Conservation (phyloP, 1,284 basidiomycete species). For the Thelephora terrestris region DNA sequence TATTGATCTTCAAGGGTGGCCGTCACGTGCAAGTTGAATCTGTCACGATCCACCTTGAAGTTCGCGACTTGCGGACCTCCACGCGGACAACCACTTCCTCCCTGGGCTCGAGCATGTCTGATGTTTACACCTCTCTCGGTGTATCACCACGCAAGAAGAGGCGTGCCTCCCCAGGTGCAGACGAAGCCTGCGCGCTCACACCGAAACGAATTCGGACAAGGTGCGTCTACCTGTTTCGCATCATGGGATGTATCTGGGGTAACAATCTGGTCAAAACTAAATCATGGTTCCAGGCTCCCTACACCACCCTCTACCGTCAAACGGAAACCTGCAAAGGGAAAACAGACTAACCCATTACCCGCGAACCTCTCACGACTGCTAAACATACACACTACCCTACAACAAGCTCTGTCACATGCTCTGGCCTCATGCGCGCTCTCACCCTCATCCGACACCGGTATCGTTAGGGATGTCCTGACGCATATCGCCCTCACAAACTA, state of each 20-base stretch:
- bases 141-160: slow-evolving; percentile 58
- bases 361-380: slow-evolving; percentile 48
- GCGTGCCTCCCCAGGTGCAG: slow-evolving; percentile 34
- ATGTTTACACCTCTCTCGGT: slow-evolving; percentile 47
- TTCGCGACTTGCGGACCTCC: too few relatives aligned
- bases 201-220: slow-evolving; percentile 57
- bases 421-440: slow-evolving; percentile 70
- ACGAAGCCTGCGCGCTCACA: slow-evolving; percentile 44
- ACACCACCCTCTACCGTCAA: slow-evolving; percentile 42
- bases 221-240: slow-evolving; percentile 28
- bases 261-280: not conserved
- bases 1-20: too few relatives aligned
- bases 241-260: not conserved
- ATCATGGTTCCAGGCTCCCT: slow-evolving; percentile 32
- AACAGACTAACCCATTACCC: slow-evolving; percentile 34
- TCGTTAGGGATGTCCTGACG: slow-evolving; percentile 69
- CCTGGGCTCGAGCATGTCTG: slow-evolving; percentile 37
- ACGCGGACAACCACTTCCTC: not conserved
- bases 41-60: too few relatives aligned
- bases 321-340: slow-evolving; percentile 16
- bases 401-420: slow-evolving; percentile 72
- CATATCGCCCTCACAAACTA: slow-evolving; percentile 63
- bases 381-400: slow-evolving; percentile 54
- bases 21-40: too few relatives aligned
- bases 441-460: slow-evolving; percentile 64